Conservation (phyloP, 1,284 basidiomycete species). For the Cutaneotrichosporon sp. region DNA sequence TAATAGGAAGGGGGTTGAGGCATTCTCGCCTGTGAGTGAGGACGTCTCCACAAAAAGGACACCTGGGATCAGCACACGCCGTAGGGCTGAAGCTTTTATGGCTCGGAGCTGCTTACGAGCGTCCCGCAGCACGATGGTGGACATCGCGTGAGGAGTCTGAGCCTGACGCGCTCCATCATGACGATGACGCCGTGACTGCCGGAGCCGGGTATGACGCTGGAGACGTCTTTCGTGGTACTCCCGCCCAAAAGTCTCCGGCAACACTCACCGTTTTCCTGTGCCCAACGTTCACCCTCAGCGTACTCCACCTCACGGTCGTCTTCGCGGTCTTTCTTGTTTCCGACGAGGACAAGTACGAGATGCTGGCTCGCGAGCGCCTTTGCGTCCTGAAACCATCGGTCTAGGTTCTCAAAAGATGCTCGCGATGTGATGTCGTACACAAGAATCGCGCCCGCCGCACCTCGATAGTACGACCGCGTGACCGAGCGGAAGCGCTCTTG, state of each 20-base stretch:
- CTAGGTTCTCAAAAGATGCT: conserved; percentile 66
- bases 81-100: no score
- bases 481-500: conserved; percentile 96
- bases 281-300: conserved; percentile 89
- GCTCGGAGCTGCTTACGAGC: no score
- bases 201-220: no score
- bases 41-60: conserved; percentile 91
- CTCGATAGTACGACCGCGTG: conserved; percentile 92
- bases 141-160: no score
- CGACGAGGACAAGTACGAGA: conserved; percentile 83
- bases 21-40: conserved; percentile 85
- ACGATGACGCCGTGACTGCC: no score
- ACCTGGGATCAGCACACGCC: conserved; percentile 52
- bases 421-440: conserved; percentile 89
- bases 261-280: conserved; percentile 78
- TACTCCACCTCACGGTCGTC: conserved; percentile 93
- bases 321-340: conserved; percentile 91
- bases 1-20: conserved; percentile 86
- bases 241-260: no score
- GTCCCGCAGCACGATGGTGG: no score
- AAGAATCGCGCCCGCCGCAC: conserved; percentile 87
- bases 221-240: no score
- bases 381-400: conserved; percentile 86
- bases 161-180: no score
- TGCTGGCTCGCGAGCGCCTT: conserved; percentile 78